A percentile compares a stretch with the other conserved stretches of the same genome.
phyloP scores from a whole-genome alignment of 2,329 filamentous ascomycete genomes.

The Penicillium freii region DNA sequence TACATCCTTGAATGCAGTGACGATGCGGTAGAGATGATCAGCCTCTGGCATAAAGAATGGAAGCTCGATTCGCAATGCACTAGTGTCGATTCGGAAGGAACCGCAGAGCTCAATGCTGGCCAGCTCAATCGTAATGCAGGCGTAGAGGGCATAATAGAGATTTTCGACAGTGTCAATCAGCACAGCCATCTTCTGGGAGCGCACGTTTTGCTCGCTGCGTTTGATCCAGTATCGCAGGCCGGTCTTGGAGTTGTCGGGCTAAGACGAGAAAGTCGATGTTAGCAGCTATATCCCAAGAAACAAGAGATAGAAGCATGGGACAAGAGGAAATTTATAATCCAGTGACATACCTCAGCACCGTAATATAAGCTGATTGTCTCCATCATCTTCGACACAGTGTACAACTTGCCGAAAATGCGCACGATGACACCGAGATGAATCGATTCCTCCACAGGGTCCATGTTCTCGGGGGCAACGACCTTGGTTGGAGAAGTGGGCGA shows the following conservation, averaged over 20 bases:
- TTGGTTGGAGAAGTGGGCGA: conserved; percentile 9
- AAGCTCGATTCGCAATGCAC: conserved; percentile 17
- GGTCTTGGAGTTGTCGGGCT: conserved; percentile 33
- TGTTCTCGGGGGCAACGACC: conserved; percentile 17
- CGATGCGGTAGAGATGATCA: conserved; percentile 35
- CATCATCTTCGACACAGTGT: conserved; percentile 38
- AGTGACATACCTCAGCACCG: conserved; percentile 33
- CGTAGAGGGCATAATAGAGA: conserved; percentile 39
- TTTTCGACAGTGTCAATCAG: conserved; percentile 38
- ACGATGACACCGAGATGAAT: conserved; percentile 31
- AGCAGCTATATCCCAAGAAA: not conserved
- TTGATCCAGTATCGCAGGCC: conserved; percentile 34
- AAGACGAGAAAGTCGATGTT: not conserved
- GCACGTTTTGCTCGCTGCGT: conserved; percentile 31
- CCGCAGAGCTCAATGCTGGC: conserved; percentile 36
- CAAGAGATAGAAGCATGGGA: not conserved
- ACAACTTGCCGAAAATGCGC: conserved; percentile 34
- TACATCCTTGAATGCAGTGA: conserved; percentile 33
- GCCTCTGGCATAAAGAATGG: conserved; percentile 33
- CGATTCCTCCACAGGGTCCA: conserved; percentile 17
- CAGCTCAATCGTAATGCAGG: conserved; percentile 40
- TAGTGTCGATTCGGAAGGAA: conserved; percentile 28
- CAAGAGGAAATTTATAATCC: not conserved
- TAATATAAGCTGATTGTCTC: conserved; percentile 34
- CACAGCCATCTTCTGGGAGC: conserved; percentile 25